Conservation (phyloP, 345 rosid genomes). For the Aethionema arabicum region DNA sequence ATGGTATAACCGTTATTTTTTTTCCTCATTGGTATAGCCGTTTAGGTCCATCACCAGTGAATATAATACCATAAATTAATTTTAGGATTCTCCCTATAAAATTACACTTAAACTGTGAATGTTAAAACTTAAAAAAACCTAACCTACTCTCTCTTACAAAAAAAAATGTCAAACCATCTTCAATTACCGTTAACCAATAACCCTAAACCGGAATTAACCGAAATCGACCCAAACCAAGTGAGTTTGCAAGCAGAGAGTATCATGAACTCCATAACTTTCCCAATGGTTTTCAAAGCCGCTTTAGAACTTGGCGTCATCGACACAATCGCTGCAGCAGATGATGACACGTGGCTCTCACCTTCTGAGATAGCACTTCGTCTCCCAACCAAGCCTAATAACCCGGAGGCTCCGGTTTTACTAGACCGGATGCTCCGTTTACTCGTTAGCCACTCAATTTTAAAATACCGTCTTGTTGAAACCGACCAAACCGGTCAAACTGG, state of each 20-base stretch:
- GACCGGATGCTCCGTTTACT: constrained; percentile 55
- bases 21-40: no score
- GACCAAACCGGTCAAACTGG: not conserved
- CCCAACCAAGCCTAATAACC: constrained; percentile 39
- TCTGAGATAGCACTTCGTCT: constrained; percentile 43
- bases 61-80: no score
- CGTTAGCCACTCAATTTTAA: constrained; percentile 44
- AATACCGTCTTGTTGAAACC: constrained; percentile 30
- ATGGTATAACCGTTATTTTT: no score
- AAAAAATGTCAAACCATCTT: constrained; percentile 22
- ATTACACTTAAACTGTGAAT: no score
- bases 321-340: constrained; percentile 39
- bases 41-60: no score
- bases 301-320: constrained; percentile 53
- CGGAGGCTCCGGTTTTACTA: constrained; percentile 44
- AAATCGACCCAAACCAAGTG: not conserved
- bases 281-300: constrained; percentile 53
- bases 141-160: not conserved
- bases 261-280: constrained; percentile 36
- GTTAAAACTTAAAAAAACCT: no score
- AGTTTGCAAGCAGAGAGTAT: constrained; percentile 6
- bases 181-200: constrained; percentile 21
- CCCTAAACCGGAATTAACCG: constrained; percentile 9
- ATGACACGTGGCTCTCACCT: constrained; percentile 41
- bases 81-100: no score